Evolutionary conservation across 2,329 filamentous ascomycete genomes (phyloP), one percentile per base, ranked within the genome.

Genomic region (Alternaria incomplexa): DNA sequence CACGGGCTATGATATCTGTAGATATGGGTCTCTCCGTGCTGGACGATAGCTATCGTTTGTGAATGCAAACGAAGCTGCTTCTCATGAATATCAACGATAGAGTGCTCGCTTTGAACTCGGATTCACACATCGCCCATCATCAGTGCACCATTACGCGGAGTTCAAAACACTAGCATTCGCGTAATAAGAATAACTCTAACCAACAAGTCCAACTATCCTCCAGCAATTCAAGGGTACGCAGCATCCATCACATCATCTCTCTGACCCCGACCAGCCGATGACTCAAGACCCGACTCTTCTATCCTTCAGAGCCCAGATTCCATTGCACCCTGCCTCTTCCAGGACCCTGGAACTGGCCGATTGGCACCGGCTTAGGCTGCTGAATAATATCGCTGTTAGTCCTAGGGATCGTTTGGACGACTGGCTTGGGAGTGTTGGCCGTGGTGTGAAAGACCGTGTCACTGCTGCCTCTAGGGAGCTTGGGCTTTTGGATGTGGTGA

Each of bases 271-370:
- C n/a, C 36, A 57, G 56, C 17, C 12, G n/a, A 22, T 58, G 40
- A 40, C 54, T 32, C 28, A 22, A 30, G 12, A 17, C 26, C 17
- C 26, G 10, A 25, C 43, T 22, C 23, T 55, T 30, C 53, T 61
- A 67, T 12, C 53, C 66, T 58, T 79, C 77, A 22, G 74, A 77
- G 10, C 77, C 76, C 58, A 79, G 64, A 51, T 75, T 74, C 77
- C 77, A 79, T 62, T 76, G 69, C 56, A 79, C 72, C n/a, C 72
- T 68, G 8, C 72, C 72, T 47, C 66, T 62, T n/a, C 61, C 57
- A 51, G 55, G 46, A 6, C 66, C 66, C 4, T 55, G 64, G 25
- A 71, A 66, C 43, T 63, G 63, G 8, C 67, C 70, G 6, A 71
- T 62, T n/a, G 67, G 64, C 55, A 76, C 51, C 4, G 75, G 75